These are phyloP conservation scores for Orbilia blumenaviensis DNA, from an alignment of 2,329 filamentous ascomycete genomes.

Conservation along the genomic window DNA sequence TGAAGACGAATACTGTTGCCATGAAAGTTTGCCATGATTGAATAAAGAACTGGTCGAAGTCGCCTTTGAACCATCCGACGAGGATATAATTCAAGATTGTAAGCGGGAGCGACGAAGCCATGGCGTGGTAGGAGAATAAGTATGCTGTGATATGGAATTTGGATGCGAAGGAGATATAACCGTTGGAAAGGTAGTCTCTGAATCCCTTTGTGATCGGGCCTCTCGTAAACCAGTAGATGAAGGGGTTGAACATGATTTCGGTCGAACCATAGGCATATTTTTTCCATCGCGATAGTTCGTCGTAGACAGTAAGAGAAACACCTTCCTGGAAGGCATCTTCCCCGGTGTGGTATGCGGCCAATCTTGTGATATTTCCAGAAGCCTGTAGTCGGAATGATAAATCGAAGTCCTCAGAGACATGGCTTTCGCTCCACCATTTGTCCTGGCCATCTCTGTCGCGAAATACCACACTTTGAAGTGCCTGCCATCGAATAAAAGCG, in stretches of 20 bases:
- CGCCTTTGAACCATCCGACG: conserved; percentile 75
- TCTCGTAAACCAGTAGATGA: conserved; percentile 70
- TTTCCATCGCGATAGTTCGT: conserved; percentile 76
- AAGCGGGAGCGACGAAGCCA: conserved; percentile 73
- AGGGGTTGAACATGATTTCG: conserved; percentile 75
- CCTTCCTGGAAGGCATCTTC: conserved; percentile 73
- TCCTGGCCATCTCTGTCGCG: conserved; percentile 68
- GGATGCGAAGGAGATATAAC: conserved; percentile 70
- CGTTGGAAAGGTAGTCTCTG: conserved; percentile 68
- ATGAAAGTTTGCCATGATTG: conserved; percentile 74
- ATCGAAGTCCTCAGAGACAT: conserved; percentile 81
- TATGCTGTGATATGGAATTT: conserved; percentile 78
- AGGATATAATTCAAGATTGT: conserved; percentile 76
- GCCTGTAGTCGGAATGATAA: conserved; percentile 77
- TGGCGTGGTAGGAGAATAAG: conserved; percentile 76
- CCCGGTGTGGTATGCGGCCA: conserved; percentile 74
- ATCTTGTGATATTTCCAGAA: conserved; percentile 72
- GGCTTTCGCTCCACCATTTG: conserved; percentile 78
- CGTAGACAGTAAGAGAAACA: conserved; percentile 76
- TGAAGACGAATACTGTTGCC: conserved; percentile 69
- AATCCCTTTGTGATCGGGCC: conserved; percentile 75
- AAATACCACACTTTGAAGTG: conserved; percentile 69
- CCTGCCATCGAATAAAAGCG: conserved; percentile 76
- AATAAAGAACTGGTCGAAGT: conserved; percentile 73
- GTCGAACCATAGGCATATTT: conserved; percentile 70